Conservation (phyloP, 1,139 yeast genomes). For the Spathaspora sp. region DNA sequence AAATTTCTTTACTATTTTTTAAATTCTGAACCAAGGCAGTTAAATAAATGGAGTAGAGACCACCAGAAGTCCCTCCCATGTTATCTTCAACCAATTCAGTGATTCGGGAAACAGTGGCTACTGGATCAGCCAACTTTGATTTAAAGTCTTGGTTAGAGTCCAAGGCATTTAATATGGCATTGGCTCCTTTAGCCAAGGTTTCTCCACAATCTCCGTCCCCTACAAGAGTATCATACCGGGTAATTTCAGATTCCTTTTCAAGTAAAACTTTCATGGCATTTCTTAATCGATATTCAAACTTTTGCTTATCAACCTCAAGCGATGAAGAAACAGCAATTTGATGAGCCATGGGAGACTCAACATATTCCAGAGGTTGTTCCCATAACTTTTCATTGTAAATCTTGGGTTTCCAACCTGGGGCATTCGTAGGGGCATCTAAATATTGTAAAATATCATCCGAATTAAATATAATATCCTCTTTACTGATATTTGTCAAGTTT, state of each 20-base stretch:
- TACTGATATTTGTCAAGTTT: conserved; percentile 50
- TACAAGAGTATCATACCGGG: conserved; percentile 81
- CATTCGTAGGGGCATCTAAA: conserved; percentile 70
- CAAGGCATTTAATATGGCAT: conserved; percentile 61
- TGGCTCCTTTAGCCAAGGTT: conserved; percentile 80
- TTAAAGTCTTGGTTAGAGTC: conserved; percentile 34
- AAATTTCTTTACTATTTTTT: conserved; percentile 30
- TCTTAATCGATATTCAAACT: conserved; percentile 38
- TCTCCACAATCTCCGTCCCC: conserved; percentile 99
- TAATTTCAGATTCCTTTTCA: conserved; percentile 73
- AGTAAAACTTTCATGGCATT: conserved; percentile 52
- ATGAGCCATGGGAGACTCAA: conserved; percentile 35
- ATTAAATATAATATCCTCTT: conserved; percentile 32
- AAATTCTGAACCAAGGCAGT: conserved; percentile 40
- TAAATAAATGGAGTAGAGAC: conserved; percentile 80
- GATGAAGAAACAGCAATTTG: conserved; percentile 25
- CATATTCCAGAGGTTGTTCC: conserved; percentile 18
- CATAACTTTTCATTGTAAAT: conserved; percentile 24
- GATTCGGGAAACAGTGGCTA: conserved; percentile 45
- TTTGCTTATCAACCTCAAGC: conserved; percentile 41
- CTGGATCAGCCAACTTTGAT: conserved; percentile 34
- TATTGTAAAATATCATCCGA: conserved; percentile 39
- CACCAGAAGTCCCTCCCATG: conserved; percentile 98
- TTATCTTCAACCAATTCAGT: conserved; percentile 81
- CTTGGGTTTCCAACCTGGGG: conserved; percentile 78